Conservation (phyloP, 768 basidiomycete genomes). For the Suillus plorans region DNA sequence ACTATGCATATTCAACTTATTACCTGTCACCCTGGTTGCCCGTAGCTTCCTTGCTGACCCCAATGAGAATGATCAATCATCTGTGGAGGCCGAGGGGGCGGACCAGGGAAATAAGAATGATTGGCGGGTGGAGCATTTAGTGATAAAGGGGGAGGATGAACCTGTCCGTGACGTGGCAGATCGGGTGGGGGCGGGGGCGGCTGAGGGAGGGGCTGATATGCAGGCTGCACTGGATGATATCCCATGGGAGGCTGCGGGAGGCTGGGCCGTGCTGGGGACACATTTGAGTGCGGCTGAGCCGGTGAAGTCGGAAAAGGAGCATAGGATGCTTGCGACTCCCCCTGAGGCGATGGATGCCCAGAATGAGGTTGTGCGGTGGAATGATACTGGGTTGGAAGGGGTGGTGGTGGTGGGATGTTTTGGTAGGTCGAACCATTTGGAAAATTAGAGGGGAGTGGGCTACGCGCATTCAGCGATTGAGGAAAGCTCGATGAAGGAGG, state of each 20-base stretch:
- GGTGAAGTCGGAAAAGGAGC: slow-evolving; percentile 30
- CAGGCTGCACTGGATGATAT: slow-evolving; percentile 43
- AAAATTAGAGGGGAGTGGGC: slow-evolving; percentile 12
- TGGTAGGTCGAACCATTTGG: slow-evolving; percentile 19
- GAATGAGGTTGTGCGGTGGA: slow-evolving; percentile 22
- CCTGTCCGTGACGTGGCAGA: slow-evolving; percentile 27
- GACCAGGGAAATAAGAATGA: slow-evolving; percentile 38
- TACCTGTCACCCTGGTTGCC: slow-evolving; percentile 29
- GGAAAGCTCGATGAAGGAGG: slow-evolving; percentile 33
- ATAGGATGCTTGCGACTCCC: slow-evolving; percentile 8
- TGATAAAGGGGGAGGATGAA: slow-evolving; percentile 22
- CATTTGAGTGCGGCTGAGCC: slow-evolving; percentile 21
- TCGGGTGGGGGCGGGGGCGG: slow-evolving; percentile 32
- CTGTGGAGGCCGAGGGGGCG: slow-evolving; percentile 41
- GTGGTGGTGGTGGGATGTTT: slow-evolving; percentile 13
- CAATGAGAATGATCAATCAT: slow-evolving; percentile 8
- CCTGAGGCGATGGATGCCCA: slow-evolving; percentile 24
- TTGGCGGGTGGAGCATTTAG: slow-evolving; percentile 17
- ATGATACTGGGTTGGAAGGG: slow-evolving; percentile 34
- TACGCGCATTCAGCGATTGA: slow-evolving; percentile 19
- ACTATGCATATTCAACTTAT: slow-evolving; percentile 16
- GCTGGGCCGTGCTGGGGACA: slow-evolving; percentile 43
- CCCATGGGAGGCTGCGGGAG: slow-evolving; percentile 51
- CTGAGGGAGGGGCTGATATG: slow-evolving; percentile 35
- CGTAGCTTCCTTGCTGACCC: slow-evolving; percentile 27